These are phyloP conservation scores for Pseudocercospora fijiensis DNA, from an alignment of 2,329 filamentous ascomycete species.

Conservation along the genomic window DNA sequence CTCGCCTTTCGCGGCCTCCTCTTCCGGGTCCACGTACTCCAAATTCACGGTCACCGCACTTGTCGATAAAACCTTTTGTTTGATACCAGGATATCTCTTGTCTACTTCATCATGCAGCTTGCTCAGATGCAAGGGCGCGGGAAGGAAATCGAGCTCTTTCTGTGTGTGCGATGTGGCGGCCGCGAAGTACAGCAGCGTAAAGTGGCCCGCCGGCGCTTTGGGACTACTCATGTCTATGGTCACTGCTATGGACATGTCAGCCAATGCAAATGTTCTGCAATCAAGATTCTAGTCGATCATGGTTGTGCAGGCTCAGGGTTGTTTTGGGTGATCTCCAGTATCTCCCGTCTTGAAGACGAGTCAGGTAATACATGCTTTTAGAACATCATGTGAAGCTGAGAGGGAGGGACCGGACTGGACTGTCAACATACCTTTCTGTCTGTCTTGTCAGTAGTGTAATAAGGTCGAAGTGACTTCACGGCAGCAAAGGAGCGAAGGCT, in stretches of 20 bases:
- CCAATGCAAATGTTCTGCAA: not conserved
- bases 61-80: slow-evolving; percentile 64
- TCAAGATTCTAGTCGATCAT: not conserved
- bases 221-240: slow-evolving; percentile 39
- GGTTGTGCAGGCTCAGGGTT: not conserved
- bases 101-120: slow-evolving; percentile 69
- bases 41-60: slow-evolving; percentile 78
- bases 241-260: not conserved
- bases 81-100: slow-evolving; percentile 67
- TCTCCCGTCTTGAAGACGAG: slow-evolving; percentile 4
- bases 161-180: slow-evolving; percentile 68
- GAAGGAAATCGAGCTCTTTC: slow-evolving; percentile 64
- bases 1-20: slow-evolving; percentile 45
- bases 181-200: slow-evolving; percentile 81
- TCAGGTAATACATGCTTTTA: slow-evolving; percentile 14
- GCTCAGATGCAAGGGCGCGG: slow-evolving; percentile 63
- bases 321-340: not conserved
- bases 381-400: slow-evolving; percentile 6
- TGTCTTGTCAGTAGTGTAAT: not conserved
- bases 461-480: not conserved
- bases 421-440: slow-evolving; percentile 1
- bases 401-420: not conserved
- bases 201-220: slow-evolving; percentile 62
- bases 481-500: not conserved
- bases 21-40: slow-evolving; percentile 71